A percentile compares a stretch with the other conserved stretches of the same genome.
phyloP scores from a whole-genome alignment of 1,139 yeast genomes.

The Candida sp. region DNA sequence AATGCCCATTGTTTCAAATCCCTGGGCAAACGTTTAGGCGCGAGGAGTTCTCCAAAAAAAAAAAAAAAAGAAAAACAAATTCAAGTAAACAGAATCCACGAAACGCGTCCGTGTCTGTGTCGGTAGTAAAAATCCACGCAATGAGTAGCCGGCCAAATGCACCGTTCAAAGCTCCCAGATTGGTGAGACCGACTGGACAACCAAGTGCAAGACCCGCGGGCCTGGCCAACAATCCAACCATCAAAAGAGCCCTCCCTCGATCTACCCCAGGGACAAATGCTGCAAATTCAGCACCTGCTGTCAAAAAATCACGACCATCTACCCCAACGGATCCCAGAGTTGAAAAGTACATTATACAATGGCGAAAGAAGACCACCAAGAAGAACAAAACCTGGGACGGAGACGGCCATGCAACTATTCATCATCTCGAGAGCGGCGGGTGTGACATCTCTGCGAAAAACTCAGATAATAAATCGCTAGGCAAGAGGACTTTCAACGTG shows the following conservation, averaged over 20 bases:
- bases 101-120: neutral
- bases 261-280: neutral
- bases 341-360: slow-evolving; percentile 48
- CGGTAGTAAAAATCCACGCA: neutral
- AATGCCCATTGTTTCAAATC: neutral
- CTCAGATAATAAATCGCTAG: slow-evolving; percentile 19
- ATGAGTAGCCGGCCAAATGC: slow-evolving; percentile 26
- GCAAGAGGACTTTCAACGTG: slow-evolving; percentile 17
- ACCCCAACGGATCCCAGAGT: neutral
- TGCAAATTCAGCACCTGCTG: neutral
- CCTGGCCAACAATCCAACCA: neutral
- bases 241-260: neutral
- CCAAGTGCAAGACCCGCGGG: neutral
- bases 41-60: neutral
- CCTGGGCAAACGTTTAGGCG: neutral
- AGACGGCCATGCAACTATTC: slow-evolving; percentile 63
- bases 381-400: slow-evolving; percentile 97
- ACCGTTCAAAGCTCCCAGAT: slow-evolving; percentile 42
- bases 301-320: slow-evolving; percentile 4
- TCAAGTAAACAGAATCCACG: neutral
- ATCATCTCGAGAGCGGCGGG: slow-evolving; percentile 5
- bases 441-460: slow-evolving; percentile 19
- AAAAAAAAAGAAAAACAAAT: neutral
- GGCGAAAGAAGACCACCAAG: slow-evolving; percentile 73
- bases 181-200: slow-evolving; percentile 10